phyloP scores from a whole-genome alignment of 805 yeast genomes.

The Candida patagonica region DNA sequence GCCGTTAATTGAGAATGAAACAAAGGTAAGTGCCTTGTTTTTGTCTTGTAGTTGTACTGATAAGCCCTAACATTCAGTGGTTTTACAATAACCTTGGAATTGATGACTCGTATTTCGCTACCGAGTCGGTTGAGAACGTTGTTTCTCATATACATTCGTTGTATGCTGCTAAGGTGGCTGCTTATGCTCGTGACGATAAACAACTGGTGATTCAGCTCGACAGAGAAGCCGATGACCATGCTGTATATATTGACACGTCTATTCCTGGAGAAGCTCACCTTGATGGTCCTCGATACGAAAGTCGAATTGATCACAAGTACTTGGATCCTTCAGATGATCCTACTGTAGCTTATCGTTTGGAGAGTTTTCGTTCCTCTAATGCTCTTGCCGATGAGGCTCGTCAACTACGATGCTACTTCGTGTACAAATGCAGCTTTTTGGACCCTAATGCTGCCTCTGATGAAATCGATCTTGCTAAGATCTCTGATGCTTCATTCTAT shows the following conservation, averaged over 20 bases:
- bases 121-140: slow-evolving; percentile 71
- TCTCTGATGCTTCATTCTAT: slow-evolving; percentile 72
- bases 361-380: slow-evolving; percentile 55
- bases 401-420: slow-evolving; percentile 65
- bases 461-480: slow-evolving; percentile 48
- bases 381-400: slow-evolving; percentile 29
- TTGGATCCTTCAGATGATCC: slow-evolving; percentile 33
- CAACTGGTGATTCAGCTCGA: slow-evolving; percentile 66
- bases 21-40: slow-evolving; percentile 31
- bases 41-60: background rate
- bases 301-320: slow-evolving; percentile 71
- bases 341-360: slow-evolving; percentile 52
- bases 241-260: slow-evolving; percentile 79
- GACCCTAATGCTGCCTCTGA: slow-evolving; percentile 25
- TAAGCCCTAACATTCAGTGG: slow-evolving; percentile 45
- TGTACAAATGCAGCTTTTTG: slow-evolving; percentile 60
- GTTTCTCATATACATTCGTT: slow-evolving; percentile 79
- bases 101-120: slow-evolving; percentile 85
- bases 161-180: slow-evolving; percentile 88
- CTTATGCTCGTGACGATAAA: slow-evolving; percentile 54
- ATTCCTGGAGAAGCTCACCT: slow-evolving; percentile 40
- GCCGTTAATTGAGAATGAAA: slow-evolving; percentile 71
- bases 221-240: slow-evolving; percentile 74
- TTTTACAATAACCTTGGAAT: slow-evolving; percentile 82
- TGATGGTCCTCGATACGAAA: slow-evolving; percentile 48